Evolutionary conservation across 2,329 filamentous ascomycete genomes (phyloP), one percentile per base, ranked within the genome.

Genomic region (Alternaria novae-zelandiae): DNA sequence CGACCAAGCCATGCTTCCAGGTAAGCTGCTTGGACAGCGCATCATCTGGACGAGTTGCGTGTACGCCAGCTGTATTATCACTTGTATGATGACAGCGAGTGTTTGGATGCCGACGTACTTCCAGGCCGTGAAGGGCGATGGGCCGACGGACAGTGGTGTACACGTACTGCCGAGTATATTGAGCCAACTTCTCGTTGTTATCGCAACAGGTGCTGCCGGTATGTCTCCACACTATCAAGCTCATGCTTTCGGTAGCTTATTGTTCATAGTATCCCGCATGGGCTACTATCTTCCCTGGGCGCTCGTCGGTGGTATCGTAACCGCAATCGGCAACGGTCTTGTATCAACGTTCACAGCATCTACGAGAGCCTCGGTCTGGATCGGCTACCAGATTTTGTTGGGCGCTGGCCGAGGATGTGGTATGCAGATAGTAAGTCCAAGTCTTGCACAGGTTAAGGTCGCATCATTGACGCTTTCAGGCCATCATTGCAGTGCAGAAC

Each of bases 261-360:
- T 5, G 6, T 2, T 23, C 23, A 6, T 17, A 73, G 71, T 74
- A 11, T 64, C 65, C 2, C 64, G 59, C 8, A 30, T 69, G 12
- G 73, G 76, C 0, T 78, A 72, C 41, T 78, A 78, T 50, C 68
- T 75, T 11, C 76, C 75, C 2, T 77, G 70, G 69, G 68, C 73
- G 3, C 25, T 82, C 1, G 61, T 66, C 1, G 72, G 79, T 5
- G 69, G 68, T 15, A 64, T 69, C 1, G 45, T 82, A 11, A 75
- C 78, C 59, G 68, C 81, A 3, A 76, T 83, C 32, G 82, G 81
- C 13, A 75, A 77, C 8, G 82, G 81, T 4, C 74, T 84, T 1
- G 62, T 83, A 4, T 76, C 80, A 2, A 83, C 80, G 6, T 79
- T 82, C 53, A 72, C 70, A 2, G 69, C 74, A 26, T 61, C 74